phyloP scores from a whole-genome alignment of 306 rosid species.

The Fragaria ananassa region DNA sequence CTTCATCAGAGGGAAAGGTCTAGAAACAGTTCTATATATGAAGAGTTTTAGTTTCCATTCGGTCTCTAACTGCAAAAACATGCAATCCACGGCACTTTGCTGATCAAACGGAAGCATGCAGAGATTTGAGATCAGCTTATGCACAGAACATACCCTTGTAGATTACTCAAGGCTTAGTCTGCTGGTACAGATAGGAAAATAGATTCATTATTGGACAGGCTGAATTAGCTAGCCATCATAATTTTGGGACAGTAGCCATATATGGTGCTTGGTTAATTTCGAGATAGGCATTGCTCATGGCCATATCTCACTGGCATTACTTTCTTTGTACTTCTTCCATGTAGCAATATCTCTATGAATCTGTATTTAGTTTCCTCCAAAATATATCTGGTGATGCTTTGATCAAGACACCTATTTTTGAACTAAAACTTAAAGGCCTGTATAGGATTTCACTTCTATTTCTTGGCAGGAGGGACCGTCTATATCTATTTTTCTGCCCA shows the following conservation, averaged over 20 bases:
- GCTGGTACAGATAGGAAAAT: slow-evolving; percentile 32
- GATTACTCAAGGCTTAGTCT: slow-evolving; percentile 30
- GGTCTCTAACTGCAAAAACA: slow-evolving; percentile 22
- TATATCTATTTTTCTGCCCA: background rate
- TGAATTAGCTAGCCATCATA: slow-evolving; percentile 20
- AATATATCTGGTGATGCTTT: background rate
- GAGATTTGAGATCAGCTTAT: slow-evolving; percentile 18
- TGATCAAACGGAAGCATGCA: slow-evolving; percentile 26
- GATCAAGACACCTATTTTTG: background rate
- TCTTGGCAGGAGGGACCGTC: background rate
- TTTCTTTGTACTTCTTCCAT: background rate
- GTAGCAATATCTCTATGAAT: background rate
- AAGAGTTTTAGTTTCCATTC: background rate
- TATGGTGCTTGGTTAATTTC: slow-evolving; percentile 1
- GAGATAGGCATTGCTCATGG: background rate
- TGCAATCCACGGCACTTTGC: slow-evolving; percentile 22
- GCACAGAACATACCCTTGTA: slow-evolving; percentile 27
- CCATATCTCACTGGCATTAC: background rate
- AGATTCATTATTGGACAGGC: slow-evolving; percentile 23
- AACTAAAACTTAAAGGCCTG: background rate
- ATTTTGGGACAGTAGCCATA: slow-evolving; percentile 17
- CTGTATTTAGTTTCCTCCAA: background rate
- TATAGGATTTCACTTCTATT: background rate
- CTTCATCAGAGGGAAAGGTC: slow-evolving; percentile 61
- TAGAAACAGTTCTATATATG: slow-evolving; percentile 11